These are phyloP conservation scores for Prunus mira DNA, from an alignment of 306 rosid species.

Conservation along the genomic window DNA sequence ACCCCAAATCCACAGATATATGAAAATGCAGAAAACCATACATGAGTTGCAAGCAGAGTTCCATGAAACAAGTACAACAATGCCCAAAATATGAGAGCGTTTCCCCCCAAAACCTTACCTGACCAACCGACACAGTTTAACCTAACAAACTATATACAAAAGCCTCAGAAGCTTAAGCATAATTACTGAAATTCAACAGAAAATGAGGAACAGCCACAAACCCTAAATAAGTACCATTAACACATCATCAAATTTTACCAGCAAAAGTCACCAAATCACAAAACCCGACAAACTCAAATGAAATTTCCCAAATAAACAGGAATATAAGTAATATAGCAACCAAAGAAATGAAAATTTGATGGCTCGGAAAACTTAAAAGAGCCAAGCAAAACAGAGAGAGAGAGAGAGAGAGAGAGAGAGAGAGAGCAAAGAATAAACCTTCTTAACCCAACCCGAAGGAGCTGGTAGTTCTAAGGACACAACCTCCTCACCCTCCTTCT, in stretches of 20 bases:
- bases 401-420: neutral
- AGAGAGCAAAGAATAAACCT: slow-evolving; percentile 39
- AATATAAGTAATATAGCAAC: slow-evolving; percentile 6
- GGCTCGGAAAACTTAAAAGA: neutral
- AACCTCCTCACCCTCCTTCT: slow-evolving; percentile 63
- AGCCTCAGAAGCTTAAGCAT: slow-evolving; percentile 21
- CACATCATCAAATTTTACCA: slow-evolving; percentile 30
- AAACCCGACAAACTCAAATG: slow-evolving; percentile 21
- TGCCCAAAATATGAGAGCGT: neutral
- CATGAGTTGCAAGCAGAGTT: neutral
- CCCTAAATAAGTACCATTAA: slow-evolving; percentile 39
- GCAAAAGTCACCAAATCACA: slow-evolving; percentile 21
- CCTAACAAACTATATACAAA: neutral
- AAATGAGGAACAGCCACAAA: slow-evolving; percentile 18
- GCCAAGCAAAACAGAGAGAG: neutral
- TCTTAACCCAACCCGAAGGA: slow-evolving; percentile 94
- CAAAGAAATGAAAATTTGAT: slow-evolving; percentile 15
- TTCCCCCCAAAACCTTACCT: slow-evolving; percentile 5
- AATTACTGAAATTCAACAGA: slow-evolving; percentile 30
- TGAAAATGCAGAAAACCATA: neutral
- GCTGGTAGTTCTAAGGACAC: slow-evolving; percentile 89
- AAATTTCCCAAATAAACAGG: slow-evolving; percentile 18
- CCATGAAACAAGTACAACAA: neutral
- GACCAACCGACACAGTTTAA: neutral
- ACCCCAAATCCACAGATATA: neutral